Percentiles rank a stretch among this genome's conserved stretches.
Evolutionary conservation across 2,329 filamentous ascomycete genomes (phyloP).

Genomic region (Dactylonectria estremocensis): DNA sequence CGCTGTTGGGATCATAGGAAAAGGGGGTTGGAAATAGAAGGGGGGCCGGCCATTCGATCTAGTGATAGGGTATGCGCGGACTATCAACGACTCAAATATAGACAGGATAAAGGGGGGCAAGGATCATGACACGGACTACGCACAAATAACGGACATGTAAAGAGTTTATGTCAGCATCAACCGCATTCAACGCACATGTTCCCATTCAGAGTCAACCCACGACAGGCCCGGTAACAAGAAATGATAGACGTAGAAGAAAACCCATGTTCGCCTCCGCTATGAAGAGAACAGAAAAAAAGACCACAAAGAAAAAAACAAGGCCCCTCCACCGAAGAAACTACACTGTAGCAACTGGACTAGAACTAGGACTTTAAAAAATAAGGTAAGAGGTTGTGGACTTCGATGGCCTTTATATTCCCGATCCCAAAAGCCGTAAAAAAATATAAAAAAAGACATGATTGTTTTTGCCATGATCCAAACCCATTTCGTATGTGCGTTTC

Average conservation of each 20-base stretch:
- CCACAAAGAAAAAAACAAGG: too few species aligned
- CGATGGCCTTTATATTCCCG: conserved; percentile 25
- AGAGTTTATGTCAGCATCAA: conserved; percentile 19
- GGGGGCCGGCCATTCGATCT: neutral
- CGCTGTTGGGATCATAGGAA: conserved; percentile 62
- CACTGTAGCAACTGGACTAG: conserved; percentile 4
- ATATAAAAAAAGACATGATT: conserved; percentile 15
- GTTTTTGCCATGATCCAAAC: conserved; percentile 29
- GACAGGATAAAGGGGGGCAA: conserved; percentile 3
- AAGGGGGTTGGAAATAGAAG: conserved; percentile 2
- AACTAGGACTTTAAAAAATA: conserved; percentile 2
- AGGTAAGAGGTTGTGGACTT: neutral
- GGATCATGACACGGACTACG: conserved; percentile 19
- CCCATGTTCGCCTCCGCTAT: conserved; percentile 55
- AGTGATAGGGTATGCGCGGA: neutral
- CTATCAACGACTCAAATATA: neutral
- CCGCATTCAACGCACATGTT: conserved; percentile 18
- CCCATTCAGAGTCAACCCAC: conserved; percentile 29
- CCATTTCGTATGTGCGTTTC: conserved; percentile 25
- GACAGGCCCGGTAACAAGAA: neutral
- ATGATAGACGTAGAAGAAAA: conserved; percentile 33
- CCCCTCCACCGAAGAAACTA: conserved; percentile 26
- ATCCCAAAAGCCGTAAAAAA: conserved; percentile 26
- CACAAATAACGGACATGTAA: neutral
- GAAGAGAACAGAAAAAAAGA: conserved; percentile 35